These are phyloP conservation scores for Pharus latifolius DNA, from an alignment of 176 grass and related monocot species.

Conservation along the genomic window DNA sequence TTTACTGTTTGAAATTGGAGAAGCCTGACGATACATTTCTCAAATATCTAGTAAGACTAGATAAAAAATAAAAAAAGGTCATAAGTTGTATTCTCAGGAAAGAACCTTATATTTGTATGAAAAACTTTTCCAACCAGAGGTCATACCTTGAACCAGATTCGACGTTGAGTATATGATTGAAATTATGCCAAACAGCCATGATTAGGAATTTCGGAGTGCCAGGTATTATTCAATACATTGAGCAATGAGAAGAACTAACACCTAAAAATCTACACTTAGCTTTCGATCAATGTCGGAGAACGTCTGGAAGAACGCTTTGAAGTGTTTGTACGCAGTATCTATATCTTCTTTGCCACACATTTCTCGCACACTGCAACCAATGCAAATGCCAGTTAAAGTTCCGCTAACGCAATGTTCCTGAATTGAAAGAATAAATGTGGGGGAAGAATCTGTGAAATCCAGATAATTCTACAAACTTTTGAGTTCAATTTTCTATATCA, in stretches of 20 bases:
- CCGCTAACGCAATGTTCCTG: background rate
- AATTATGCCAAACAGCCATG: background rate
- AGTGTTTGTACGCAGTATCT: constrained; percentile 69
- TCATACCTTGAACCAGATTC: background rate
- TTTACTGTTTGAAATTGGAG: background rate
- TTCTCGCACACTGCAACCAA: constrained; percentile 64
- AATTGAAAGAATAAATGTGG: background rate
- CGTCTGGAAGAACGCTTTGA: constrained; percentile 64
- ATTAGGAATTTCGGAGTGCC: background rate
- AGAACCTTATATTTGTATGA: background rate
- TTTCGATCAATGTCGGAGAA: constrained; percentile 76
- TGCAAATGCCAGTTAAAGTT: background rate
- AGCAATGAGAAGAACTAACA: background rate
- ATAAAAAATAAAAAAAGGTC: background rate
- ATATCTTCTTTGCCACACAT: constrained; percentile 87
- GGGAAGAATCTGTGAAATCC: background rate
- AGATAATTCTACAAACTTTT: background rate
- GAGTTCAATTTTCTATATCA: no score
- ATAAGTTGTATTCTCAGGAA: background rate
- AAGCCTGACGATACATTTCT: background rate
- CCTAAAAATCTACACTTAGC: constrained; percentile 62
- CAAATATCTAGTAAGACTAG: background rate
- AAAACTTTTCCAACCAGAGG: background rate
- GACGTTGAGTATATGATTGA: background rate
- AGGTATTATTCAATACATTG: constrained; percentile 7